Percentiles rank a stretch among this genome's conserved stretches.
Conservation (phyloP, 805 yeast genomes). For the Kazachstania viticola region DNA sequence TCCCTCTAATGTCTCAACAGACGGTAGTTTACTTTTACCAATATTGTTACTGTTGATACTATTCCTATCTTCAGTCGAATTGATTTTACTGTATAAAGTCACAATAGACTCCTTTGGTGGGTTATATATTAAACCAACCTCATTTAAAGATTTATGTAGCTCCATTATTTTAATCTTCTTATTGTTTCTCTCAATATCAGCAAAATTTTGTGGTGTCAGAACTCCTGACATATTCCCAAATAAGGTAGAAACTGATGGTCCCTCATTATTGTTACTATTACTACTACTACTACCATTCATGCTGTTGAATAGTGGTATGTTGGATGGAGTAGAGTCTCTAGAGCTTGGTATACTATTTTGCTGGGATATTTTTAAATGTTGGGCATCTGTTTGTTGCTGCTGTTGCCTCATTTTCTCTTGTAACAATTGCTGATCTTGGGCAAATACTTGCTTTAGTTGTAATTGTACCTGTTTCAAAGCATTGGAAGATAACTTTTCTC, state of each 20-base stretch:
- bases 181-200: slow-evolving; percentile 11
- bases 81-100: slow-evolving; percentile 15
- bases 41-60: background rate
- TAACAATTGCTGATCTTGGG: slow-evolving; percentile 27
- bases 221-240: slow-evolving; percentile 11
- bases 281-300: background rate
- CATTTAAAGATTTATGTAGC: slow-evolving; percentile 13
- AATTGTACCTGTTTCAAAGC: slow-evolving; percentile 28
- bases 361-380: slow-evolving; percentile 16
- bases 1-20: slow-evolving; percentile 13
- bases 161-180: slow-evolving; percentile 11
- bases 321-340: background rate
- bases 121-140: slow-evolving; percentile 15
- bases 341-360: slow-evolving; percentile 1
- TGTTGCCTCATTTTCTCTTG: slow-evolving; percentile 19
- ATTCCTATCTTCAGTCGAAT: slow-evolving; percentile 3
- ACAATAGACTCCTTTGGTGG: slow-evolving; percentile 23
- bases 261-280: no score
- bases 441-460: slow-evolving; percentile 30
- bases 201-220: slow-evolving; percentile 8
- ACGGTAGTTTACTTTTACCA: slow-evolving; percentile 12
- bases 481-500: slow-evolving; percentile 23
- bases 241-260: slow-evolving; percentile 9
- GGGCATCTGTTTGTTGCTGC: slow-evolving; percentile 16
- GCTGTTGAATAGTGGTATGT: slow-evolving; percentile 3